A percentile compares a stretch with the other conserved stretches of the same genome.
These are phyloP conservation scores for Cladorrhinum samala DNA, from an alignment of 495 filamentous ascomycete species.

Conservation along the genomic window DNA sequence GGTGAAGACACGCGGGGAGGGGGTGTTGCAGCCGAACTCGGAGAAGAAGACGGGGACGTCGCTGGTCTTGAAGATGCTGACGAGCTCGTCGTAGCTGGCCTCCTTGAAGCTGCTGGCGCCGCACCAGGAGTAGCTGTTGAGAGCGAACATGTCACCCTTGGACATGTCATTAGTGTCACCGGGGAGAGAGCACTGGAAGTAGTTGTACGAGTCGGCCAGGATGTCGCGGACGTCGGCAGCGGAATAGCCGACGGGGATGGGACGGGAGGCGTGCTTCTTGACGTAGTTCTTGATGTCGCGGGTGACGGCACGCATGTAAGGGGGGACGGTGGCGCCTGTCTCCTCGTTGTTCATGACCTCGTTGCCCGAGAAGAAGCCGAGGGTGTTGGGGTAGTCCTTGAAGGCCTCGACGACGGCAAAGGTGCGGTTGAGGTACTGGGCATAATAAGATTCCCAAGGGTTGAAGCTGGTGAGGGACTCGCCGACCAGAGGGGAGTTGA, in stretches of 20 bases:
- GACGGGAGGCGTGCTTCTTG: slow-evolving; percentile 36
- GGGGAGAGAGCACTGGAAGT: slow-evolving; percentile 72
- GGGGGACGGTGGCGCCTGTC: slow-evolving; percentile 52
- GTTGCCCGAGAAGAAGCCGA: slow-evolving; percentile 92
- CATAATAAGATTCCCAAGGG: slow-evolving; percentile 67
- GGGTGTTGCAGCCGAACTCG: slow-evolving; percentile 90
- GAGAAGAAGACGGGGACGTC: slow-evolving; percentile 91
- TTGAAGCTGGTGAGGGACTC: slow-evolving; percentile 66
- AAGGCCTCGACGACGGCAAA: slow-evolving; percentile 92
- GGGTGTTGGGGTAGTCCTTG: slow-evolving; percentile 83
- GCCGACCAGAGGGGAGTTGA: slow-evolving; percentile 81
- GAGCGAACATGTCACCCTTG: slow-evolving; percentile 77
- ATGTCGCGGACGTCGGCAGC: slow-evolving; percentile 83
- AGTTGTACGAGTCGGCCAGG: slow-evolving; percentile 72
- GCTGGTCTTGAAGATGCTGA: slow-evolving; percentile 60
- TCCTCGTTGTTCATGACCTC: slow-evolving; percentile 76
- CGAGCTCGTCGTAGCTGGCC: slow-evolving; percentile 66
- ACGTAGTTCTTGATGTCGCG: slow-evolving; percentile 79
- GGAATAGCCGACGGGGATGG: slow-evolving; percentile 53
- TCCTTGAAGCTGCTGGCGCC: slow-evolving; percentile 65
- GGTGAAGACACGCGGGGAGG: slow-evolving; percentile 70
- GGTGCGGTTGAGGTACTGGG: slow-evolving; percentile 70
- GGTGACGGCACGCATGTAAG: slow-evolving; percentile 74
- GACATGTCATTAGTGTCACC: slow-evolving; percentile 59
- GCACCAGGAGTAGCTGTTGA: slow-evolving; percentile 97